Percentiles rank a stretch among this genome's conserved stretches.
phyloP scores from a whole-genome alignment of 768 basidiomycete species.

The Tricholoma hemisulphureum region DNA sequence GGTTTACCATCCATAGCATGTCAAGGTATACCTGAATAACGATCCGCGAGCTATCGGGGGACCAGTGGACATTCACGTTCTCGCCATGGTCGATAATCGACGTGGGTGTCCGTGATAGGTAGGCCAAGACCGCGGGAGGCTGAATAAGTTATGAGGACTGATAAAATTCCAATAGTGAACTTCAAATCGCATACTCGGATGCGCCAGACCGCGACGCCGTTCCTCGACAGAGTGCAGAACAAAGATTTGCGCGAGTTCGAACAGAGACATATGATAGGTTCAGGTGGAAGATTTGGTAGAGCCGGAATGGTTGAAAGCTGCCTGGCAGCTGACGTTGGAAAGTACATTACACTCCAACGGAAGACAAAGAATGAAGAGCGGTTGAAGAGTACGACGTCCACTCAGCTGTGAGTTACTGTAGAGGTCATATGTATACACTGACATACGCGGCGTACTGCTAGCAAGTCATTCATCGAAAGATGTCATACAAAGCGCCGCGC shows the following conservation, averaged over 20 bases:
- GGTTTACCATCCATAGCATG: background rate
- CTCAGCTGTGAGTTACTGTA: too few species aligned
- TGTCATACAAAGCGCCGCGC: too few species aligned
- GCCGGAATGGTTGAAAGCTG: conserved; percentile 69
- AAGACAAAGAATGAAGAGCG: background rate
- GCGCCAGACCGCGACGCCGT: conserved; percentile 76
- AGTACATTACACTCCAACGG: conserved; percentile 58
- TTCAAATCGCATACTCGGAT: conserved; percentile 59
- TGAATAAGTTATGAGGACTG: conserved; percentile 25
- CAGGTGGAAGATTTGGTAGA: conserved; percentile 60
- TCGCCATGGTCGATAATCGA: conserved; percentile 85
- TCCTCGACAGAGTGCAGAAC: conserved; percentile 73
- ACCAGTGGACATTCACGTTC: conserved; percentile 75
- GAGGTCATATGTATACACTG: too few species aligned
- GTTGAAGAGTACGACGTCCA: too few species aligned
- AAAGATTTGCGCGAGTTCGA: conserved; percentile 75
- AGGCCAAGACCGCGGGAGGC: conserved; percentile 72
- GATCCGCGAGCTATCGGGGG: conserved; percentile 75
- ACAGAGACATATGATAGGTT: conserved; percentile 55
- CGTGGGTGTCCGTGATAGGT: conserved; percentile 70
- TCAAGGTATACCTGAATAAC: conserved; percentile 65
- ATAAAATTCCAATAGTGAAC: background rate
- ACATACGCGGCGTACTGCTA: background rate
- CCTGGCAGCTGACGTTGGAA: conserved; percentile 76
- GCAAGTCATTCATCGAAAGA: too few species aligned